Conservation (phyloP, 1,284 basidiomycete genomes). For the Cerioporus squamosus region DNA sequence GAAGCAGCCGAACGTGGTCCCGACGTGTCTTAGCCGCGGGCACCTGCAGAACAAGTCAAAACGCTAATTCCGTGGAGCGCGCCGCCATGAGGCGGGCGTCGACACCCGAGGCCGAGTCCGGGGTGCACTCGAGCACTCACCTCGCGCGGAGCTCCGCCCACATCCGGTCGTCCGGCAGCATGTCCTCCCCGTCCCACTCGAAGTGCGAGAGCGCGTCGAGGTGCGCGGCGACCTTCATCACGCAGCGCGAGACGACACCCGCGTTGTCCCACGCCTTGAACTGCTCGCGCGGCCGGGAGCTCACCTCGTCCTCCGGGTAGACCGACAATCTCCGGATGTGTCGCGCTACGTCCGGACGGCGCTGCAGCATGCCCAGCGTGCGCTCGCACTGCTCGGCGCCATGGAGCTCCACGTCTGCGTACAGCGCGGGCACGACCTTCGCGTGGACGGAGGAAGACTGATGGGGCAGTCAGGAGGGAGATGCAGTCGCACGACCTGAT, state of each 20-base stretch:
- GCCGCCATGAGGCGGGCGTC: not conserved
- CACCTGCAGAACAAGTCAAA: conserved; percentile 47
- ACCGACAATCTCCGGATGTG: conserved; percentile 65
- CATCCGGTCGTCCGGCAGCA: conserved; percentile 70
- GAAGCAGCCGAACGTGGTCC: conserved; percentile 62
- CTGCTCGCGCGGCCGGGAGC: conserved; percentile 11
- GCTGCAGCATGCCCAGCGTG: conserved; percentile 65
- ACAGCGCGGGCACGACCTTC: conserved; percentile 60
- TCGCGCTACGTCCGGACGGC: conserved; percentile 57
- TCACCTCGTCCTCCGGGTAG: conserved; percentile 38
- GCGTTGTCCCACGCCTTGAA: conserved; percentile 29
- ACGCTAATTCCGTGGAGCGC: not conserved
- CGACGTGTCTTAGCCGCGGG: conserved; percentile 60
- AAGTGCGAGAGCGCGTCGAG: conserved; percentile 69
- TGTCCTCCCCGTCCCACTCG: conserved; percentile 70
- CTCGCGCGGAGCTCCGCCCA: conserved; percentile 70
- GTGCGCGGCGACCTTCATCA: conserved; percentile 42
- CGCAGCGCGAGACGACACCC: conserved; percentile 34
- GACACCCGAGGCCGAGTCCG: not conserved
- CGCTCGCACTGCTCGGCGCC: conserved; percentile 58
- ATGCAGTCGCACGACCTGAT: conserved; percentile 19
- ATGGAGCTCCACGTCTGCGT: conserved; percentile 56
- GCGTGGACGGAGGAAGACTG: conserved; percentile 51
- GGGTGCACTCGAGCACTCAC: conserved; percentile 55
- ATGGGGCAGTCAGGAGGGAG: not conserved